Percentiles rank a stretch among this genome's conserved stretches.
These are phyloP conservation scores for Microcos paniculata DNA, from an alignment of 345 rosid species.

Conservation along the genomic window DNA sequence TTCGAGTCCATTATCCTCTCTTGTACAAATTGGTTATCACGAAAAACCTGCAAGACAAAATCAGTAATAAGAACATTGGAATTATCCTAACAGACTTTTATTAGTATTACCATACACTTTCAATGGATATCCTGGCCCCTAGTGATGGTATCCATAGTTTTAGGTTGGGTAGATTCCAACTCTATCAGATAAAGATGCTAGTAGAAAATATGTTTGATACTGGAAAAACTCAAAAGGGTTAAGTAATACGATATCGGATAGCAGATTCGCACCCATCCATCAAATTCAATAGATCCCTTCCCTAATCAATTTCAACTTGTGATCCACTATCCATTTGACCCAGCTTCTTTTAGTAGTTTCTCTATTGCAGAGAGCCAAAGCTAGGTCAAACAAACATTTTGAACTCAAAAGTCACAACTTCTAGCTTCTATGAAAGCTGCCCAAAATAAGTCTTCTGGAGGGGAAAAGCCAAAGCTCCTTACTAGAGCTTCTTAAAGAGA, in stretches of 20 bases:
- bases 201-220: neutral
- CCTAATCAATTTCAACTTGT: neutral
- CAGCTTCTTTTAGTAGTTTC: neutral
- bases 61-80: neutral
- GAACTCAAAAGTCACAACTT: neutral
- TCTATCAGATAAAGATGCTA: neutral
- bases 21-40: slow-evolving; percentile 87
- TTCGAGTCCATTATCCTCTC: slow-evolving; percentile 98
- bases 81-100: neutral
- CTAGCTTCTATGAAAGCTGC: neutral
- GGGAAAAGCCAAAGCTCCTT: neutral
- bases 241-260: neutral
- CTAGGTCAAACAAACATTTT: neutral
- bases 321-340: neutral
- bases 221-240: neutral
- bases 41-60: slow-evolving; percentile 65
- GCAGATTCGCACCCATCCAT: neutral
- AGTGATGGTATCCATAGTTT: neutral
- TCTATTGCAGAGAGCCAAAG: neutral
- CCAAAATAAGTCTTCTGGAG: neutral
- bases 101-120: neutral
- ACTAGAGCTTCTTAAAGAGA: too few species aligned
- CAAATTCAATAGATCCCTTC: neutral
- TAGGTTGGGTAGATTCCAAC: neutral
- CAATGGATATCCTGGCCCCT: neutral